These are phyloP conservation scores for Pseudotsuga menziesii DNA, from an alignment of 75 land plant genomes.

Conservation along the genomic window DNA sequence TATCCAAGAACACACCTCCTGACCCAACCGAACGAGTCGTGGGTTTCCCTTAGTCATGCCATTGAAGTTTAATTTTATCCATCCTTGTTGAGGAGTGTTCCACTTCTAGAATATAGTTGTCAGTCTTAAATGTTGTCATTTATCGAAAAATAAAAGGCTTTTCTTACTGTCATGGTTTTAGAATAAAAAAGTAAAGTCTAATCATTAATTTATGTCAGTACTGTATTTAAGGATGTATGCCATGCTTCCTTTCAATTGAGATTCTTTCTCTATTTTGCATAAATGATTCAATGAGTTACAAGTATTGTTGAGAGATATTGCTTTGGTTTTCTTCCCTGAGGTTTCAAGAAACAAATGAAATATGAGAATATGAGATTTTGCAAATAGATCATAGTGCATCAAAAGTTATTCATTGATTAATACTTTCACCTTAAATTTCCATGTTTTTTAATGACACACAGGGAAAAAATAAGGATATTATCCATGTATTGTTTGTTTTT, in stretches of 20 bases:
- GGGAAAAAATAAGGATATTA: neutral
- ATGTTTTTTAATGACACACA: neutral
- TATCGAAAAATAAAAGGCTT: too few relatives aligned
- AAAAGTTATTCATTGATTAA: neutral
- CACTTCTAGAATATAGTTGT: too few relatives aligned
- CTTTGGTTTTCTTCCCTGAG: neutral
- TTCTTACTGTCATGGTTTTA: neutral
- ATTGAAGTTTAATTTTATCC: too few relatives aligned
- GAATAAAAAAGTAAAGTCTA: neutral
- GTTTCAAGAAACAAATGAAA: neutral
- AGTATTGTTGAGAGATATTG: neutral
- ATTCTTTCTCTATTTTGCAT: neutral
- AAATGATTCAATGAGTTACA: neutral
- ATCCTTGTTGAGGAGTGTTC: too few relatives aligned
- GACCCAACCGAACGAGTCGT: too few relatives aligned
- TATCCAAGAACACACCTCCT: too few relatives aligned
- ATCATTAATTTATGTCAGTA: neutral
- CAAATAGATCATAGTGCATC: neutral
- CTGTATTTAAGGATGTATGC: neutral
- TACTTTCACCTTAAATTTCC: neutral
- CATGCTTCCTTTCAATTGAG: neutral
- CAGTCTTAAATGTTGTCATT: too few relatives aligned
- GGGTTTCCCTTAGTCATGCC: too few relatives aligned
- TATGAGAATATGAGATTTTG: too few relatives aligned
- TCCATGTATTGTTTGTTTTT: too few relatives aligned